These are phyloP conservation scores for Coniochaeta prunicola DNA, from an alignment of 2,329 filamentous ascomycete species.

Conservation along the genomic window DNA sequence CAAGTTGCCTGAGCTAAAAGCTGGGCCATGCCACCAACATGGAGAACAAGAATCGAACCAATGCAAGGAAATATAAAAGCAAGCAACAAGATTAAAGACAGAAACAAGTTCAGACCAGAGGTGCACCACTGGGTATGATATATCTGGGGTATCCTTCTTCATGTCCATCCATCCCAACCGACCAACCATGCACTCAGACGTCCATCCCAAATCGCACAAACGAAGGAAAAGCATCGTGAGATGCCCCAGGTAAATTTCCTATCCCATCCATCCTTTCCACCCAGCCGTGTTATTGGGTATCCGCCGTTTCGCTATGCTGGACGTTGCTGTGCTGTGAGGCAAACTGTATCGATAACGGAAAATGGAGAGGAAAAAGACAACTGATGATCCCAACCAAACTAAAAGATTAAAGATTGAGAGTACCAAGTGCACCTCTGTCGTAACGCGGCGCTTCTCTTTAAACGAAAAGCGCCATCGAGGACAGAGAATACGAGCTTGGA, in stretches of 20 bases:
- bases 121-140: conserved; percentile 9
- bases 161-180: conserved; percentile 7
- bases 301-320: conserved; percentile 3
- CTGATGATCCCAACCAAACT: background rate
- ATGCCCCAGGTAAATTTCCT: background rate
- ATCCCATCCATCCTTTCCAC: background rate
- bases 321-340: conserved; percentile 19
- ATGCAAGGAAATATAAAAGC: conserved; percentile 4
- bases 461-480: background rate
- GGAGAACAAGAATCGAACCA: conserved; percentile 4
- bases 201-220: background rate
- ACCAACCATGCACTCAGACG: conserved; percentile 8
- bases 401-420: background rate
- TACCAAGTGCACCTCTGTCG: background rate
- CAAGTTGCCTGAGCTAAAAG: background rate
- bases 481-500: background rate
- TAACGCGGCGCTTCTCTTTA: background rate
- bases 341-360: conserved; percentile 13
- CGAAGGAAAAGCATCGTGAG: conserved; percentile 1
- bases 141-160: conserved; percentile 16
- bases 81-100: conserved; percentile 4
- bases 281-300: conserved; percentile 1
- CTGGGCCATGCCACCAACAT: background rate
- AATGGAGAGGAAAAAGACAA: background rate
- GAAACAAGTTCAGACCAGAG: background rate